Conservation (phyloP, 2,329 filamentous ascomycete species). For the Apiospora arundinis region DNA sequence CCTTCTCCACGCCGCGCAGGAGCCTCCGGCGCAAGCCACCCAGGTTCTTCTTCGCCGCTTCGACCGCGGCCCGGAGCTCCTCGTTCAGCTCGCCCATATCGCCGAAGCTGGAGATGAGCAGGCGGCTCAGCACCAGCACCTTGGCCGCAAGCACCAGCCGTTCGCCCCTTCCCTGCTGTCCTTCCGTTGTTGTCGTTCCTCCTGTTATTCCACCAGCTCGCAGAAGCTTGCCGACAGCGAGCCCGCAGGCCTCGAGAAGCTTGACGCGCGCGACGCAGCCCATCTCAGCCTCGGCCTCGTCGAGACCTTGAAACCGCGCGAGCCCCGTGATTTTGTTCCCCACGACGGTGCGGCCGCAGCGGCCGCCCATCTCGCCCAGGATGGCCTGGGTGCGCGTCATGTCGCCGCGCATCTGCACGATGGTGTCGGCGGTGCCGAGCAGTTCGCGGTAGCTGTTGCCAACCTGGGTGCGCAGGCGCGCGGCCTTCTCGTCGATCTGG, state of each 20-base stretch:
- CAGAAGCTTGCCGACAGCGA: conserved; percentile 57
- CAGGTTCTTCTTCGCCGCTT: conserved; percentile 69
- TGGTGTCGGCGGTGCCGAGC: conserved; percentile 90
- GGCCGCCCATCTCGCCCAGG: conserved; percentile 74
- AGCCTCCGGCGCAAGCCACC: conserved; percentile 68
- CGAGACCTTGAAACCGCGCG: conserved; percentile 48
- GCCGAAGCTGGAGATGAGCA: conserved; percentile 76
- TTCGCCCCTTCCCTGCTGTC: conserved; percentile 51
- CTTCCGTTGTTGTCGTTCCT: conserved; percentile 27
- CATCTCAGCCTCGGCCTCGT: conserved; percentile 34
- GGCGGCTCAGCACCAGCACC: conserved; percentile 75
- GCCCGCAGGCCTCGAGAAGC: conserved; percentile 58
- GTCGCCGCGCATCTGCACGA: conserved; percentile 84
- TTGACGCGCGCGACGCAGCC: conserved; percentile 50
- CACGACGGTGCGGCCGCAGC: conserved; percentile 76
- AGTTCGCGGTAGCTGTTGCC: conserved; percentile 82
- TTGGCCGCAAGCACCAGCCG: conserved; percentile 68
- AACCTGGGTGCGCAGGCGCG: conserved; percentile 67
- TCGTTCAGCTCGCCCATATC: conserved; percentile 47
- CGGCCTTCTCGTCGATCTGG: conserved; percentile 67
- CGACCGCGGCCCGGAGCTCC: conserved; percentile 51
- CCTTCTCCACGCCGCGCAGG: conserved; percentile 70
- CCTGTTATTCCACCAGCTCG: conserved; percentile 37
- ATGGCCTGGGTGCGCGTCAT: conserved; percentile 77
- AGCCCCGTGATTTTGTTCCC: conserved; percentile 69